Conservation (phyloP, 768 basidiomycete genomes). For the Lyophyllum shimeji region DNA sequence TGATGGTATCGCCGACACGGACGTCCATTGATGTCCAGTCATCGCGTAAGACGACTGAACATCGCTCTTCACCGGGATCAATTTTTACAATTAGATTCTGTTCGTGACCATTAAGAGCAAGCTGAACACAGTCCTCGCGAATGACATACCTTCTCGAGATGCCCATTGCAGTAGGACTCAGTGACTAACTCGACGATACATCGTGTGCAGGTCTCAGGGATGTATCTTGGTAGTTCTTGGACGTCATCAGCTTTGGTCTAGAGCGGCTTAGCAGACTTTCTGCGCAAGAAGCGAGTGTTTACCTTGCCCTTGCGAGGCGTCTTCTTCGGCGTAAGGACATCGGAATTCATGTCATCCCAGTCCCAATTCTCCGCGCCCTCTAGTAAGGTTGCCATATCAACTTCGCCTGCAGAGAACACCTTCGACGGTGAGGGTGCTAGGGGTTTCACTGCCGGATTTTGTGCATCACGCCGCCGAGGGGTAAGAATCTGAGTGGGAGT, state of each 20-base stretch:
- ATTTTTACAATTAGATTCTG: slow-evolving; percentile 55
- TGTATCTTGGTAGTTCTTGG: slow-evolving; percentile 20
- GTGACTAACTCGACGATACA: slow-evolving; percentile 53
- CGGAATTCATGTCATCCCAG: slow-evolving; percentile 55
- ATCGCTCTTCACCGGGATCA: slow-evolving; percentile 34
- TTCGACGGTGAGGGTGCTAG: slow-evolving; percentile 20
- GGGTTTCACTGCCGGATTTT: slow-evolving; percentile 1
- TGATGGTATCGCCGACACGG: slow-evolving; percentile 70
- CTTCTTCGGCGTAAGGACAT: slow-evolving; percentile 53
- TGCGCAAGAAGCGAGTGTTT: slow-evolving; percentile 2
- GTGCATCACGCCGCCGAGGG: slow-evolving; percentile 16
- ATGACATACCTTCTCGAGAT: slow-evolving; percentile 41
- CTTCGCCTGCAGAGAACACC: slow-evolving; percentile 27
- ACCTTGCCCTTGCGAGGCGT: slow-evolving; percentile 28
- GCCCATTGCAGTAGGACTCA: slow-evolving; percentile 28
- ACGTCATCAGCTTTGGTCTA: slow-evolving; percentile 8
- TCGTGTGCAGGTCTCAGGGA: slow-evolving; percentile 45
- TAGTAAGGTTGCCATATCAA: slow-evolving; percentile 50
- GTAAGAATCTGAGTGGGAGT: slow-evolving; percentile 7
- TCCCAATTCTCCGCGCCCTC: slow-evolving; percentile 74
- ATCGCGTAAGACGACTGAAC: slow-evolving; percentile 63
- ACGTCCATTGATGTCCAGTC: slow-evolving; percentile 76
- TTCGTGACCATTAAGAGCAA: neutral
- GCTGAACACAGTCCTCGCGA: neutral
- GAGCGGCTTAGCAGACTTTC: slow-evolving; percentile 4